A percentile compares a stretch with the other conserved stretches of the same genome.
Conservation (phyloP, 2,329 filamentous ascomycete species). For the Exophiala alcalophila region DNA sequence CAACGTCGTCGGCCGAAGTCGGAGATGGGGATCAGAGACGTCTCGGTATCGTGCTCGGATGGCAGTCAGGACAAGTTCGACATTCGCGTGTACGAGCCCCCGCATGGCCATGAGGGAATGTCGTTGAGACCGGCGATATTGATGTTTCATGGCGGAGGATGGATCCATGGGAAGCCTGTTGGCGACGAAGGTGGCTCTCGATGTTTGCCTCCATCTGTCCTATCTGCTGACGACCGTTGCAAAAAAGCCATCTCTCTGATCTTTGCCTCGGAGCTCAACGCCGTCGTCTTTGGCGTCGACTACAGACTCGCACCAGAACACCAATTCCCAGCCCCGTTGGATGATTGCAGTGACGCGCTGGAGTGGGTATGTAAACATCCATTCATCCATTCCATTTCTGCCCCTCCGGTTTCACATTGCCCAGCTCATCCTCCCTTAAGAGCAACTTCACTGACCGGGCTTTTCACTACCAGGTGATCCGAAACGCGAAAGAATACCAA, state of each 20-base stretch:
- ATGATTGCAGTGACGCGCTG: slow-evolving; percentile 61
- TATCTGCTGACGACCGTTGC: neutral
- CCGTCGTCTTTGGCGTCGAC: slow-evolving; percentile 59
- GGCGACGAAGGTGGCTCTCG: slow-evolving; percentile 11
- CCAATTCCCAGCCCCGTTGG: slow-evolving; percentile 61
- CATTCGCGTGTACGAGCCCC: slow-evolving; percentile 8
- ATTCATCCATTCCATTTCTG: too few relatives aligned
- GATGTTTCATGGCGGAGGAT: slow-evolving; percentile 16
- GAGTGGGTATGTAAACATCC: slow-evolving; percentile 48
- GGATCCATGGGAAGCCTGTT: slow-evolving; percentile 14
- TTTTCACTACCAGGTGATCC: slow-evolving; percentile 42
- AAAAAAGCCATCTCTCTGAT: slow-evolving; percentile 2
- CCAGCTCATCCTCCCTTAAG: too few relatives aligned
- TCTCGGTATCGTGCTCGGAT: slow-evolving; percentile 7
- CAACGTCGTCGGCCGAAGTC: slow-evolving; percentile 1
- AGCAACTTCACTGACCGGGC: too few relatives aligned
- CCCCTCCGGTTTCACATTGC: too few relatives aligned
- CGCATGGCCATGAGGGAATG: neutral
- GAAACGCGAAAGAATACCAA: slow-evolving; percentile 54
- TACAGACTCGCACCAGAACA: slow-evolving; percentile 62
- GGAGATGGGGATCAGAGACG: slow-evolving; percentile 1
- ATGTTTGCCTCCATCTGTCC: neutral
- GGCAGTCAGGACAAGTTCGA: slow-evolving; percentile 1
- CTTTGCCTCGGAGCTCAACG: slow-evolving; percentile 34
- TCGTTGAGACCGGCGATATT: slow-evolving; percentile 7